Percentiles rank a stretch among this genome's conserved stretches.
Evolutionary conservation across 441 rosid species (phyloP).

Genomic region (Euphorbia schlechtendalii): DNA sequence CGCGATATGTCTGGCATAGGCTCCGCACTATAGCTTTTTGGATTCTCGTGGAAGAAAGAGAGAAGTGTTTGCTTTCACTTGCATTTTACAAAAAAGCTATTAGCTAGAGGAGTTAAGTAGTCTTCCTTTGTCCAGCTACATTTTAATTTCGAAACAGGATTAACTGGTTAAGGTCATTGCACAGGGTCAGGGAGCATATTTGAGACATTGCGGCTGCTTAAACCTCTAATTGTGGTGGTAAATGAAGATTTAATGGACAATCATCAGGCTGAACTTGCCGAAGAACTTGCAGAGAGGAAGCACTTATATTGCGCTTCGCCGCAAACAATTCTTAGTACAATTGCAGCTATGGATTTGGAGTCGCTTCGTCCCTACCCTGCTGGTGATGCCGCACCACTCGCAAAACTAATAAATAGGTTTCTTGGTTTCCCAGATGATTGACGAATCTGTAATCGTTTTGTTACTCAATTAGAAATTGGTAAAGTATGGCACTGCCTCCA

Average conservation of each 20-base stretch:
- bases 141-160: conserved; percentile 22
- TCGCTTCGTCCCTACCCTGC: conserved; percentile 53
- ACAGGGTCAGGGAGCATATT: conserved; percentile 91
- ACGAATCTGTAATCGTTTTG: conserved; percentile 5
- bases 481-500: no score
- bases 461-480: not conserved
- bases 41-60: no score
- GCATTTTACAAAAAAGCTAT: not conserved
- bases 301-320: conserved; percentile 71
- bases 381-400: conserved; percentile 66
- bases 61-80: not conserved
- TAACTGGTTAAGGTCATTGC: conserved; percentile 22
- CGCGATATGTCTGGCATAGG: not conserved
- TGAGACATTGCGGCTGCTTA: conserved; percentile 63
- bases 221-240: conserved; percentile 81
- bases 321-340: conserved; percentile 43
- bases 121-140: not conserved
- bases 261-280: conserved; percentile 82
- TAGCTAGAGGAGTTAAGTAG: not conserved
- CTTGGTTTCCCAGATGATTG: conserved; percentile 78
- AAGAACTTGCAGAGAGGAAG: conserved; percentile 73
- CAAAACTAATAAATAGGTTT: conserved; percentile 48
- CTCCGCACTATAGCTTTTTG: no score
- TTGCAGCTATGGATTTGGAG: conserved; percentile 47
- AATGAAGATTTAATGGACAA: conserved; percentile 94